phyloP scores from a whole-genome alignment of 768 basidiomycete species.

The Terana coerulea region DNA sequence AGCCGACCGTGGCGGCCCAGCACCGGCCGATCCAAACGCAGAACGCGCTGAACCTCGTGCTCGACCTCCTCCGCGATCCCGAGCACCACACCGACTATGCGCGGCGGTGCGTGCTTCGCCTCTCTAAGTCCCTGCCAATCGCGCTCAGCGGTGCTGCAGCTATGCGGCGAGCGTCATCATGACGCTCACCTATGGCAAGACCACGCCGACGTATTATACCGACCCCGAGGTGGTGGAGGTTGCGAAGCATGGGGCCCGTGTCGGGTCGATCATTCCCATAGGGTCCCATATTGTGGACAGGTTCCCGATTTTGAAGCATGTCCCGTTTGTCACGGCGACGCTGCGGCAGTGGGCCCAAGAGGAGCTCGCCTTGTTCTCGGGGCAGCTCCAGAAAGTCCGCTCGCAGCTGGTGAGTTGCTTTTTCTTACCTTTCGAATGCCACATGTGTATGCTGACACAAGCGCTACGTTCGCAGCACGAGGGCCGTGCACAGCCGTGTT shows the following conservation, averaged over 20 bases:
- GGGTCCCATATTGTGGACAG: slow-evolving; percentile 31
- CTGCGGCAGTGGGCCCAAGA: slow-evolving; percentile 48
- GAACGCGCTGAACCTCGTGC: slow-evolving; percentile 30
- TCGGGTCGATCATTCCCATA: slow-evolving; percentile 27
- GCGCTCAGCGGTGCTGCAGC: slow-evolving; percentile 14
- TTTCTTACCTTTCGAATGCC: background rate
- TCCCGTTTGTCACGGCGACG: slow-evolving; percentile 60
- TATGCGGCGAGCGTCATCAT: slow-evolving; percentile 37
- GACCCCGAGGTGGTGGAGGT: slow-evolving; percentile 33
- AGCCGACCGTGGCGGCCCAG: slow-evolving; percentile 27
- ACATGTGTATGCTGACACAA: background rate
- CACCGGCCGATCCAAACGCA: slow-evolving; percentile 32
- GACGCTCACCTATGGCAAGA: slow-evolving; percentile 37
- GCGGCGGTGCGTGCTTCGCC: slow-evolving; percentile 24
- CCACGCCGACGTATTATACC: slow-evolving; percentile 31
- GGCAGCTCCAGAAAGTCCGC: slow-evolving; percentile 28
- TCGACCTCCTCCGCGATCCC: slow-evolving; percentile 33
- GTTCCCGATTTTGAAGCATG: slow-evolving; percentile 32
- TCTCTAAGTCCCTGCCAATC: background rate
- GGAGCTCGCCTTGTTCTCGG: slow-evolving; percentile 31
- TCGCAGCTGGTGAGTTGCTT: slow-evolving; percentile 26
- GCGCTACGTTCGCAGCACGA: slow-evolving; percentile 15
- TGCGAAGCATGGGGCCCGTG: slow-evolving; percentile 30
- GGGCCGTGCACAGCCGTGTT: slow-evolving; percentile 27
- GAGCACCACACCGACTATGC: slow-evolving; percentile 31